Evolutionary conservation across 2,329 filamentous ascomycete species (phyloP).

Genomic region (Claviceps arundinis): DNA sequence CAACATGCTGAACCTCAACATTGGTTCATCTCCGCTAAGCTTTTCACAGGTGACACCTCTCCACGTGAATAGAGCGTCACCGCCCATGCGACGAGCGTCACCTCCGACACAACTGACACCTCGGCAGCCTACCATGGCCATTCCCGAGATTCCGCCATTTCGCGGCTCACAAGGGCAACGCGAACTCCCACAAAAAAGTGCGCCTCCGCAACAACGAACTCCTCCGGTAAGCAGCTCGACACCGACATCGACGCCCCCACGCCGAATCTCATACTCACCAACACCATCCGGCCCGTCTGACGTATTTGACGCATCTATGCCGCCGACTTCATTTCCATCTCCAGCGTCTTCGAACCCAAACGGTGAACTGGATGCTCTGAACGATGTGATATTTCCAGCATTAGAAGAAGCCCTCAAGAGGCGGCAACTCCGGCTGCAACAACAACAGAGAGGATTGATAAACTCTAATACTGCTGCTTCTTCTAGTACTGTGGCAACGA

Average conservation of each 20-base stretch:
- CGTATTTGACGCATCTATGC: constrained; percentile 14
- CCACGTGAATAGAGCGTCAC: constrained; percentile 9
- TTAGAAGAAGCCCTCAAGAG: constrained; percentile 82
- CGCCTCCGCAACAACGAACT: constrained; percentile 11
- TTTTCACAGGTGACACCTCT: constrained; percentile 1
- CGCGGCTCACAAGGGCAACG: constrained; percentile 25
- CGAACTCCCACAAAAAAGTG: constrained; percentile 16
- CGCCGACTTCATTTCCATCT: constrained; percentile 40
- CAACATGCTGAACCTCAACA: constrained; percentile 37
- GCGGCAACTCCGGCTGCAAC: constrained; percentile 50
- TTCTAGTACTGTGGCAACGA: constrained; percentile 36
- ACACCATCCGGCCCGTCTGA: constrained; percentile 9
- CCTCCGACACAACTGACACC: constrained; percentile 14
- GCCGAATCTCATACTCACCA: constrained; percentile 16
- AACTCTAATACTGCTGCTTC: constrained; percentile 7
- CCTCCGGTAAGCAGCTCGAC: not conserved
- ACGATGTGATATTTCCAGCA: constrained; percentile 84
- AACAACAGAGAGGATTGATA: constrained; percentile 26
- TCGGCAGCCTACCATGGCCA: constrained; percentile 26
- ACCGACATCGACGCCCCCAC: constrained; percentile 11
- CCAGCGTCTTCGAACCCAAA: constrained; percentile 44
- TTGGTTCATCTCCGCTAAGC: constrained; percentile 2
- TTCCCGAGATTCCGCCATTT: constrained; percentile 44
- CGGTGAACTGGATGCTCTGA: constrained; percentile 70
- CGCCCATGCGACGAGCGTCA: constrained; percentile 7